Percentiles rank a stretch among this genome's conserved stretches.
These are phyloP conservation scores for Petunia secreta DNA, from an alignment of 257 asterid species.

Conservation along the genomic window DNA sequence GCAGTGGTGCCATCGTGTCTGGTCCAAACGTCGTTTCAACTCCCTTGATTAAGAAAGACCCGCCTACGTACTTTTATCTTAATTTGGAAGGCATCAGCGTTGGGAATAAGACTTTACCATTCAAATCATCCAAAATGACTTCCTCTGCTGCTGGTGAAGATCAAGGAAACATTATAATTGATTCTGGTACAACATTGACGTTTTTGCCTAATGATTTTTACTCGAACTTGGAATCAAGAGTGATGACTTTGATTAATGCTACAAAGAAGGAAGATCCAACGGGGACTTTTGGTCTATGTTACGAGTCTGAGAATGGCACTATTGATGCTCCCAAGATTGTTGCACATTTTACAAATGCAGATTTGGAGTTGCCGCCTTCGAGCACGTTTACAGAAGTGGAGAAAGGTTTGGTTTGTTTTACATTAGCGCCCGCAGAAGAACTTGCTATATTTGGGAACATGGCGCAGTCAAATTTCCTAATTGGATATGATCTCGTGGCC, in stretches of 20 bases:
- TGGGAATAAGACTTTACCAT: conserved; percentile 22
- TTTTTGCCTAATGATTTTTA: conserved; percentile 29
- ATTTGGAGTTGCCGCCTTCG: conserved; percentile 18
- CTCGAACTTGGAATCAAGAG: not conserved
- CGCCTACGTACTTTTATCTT: not conserved
- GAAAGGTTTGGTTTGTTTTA: conserved; percentile 12
- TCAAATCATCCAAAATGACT: not conserved
- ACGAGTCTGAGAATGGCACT: not conserved
- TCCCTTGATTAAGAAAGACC: not conserved
- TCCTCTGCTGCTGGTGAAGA: not conserved
- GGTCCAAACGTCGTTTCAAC: conserved; percentile 24
- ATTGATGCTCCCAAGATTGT: not conserved
- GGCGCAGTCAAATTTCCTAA: conserved; percentile 47
- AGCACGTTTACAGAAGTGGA: not conserved
- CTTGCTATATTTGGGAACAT: conserved; percentile 52
- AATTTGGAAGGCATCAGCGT: conserved; percentile 26
- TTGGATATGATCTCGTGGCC: conserved; percentile 49
- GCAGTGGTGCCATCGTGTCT: conserved; percentile 18
- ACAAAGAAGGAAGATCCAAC: not conserved
- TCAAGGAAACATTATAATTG: conserved; percentile 48
- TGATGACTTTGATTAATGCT: not conserved
- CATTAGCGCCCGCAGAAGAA: not conserved
- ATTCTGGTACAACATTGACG: conserved; percentile 49
- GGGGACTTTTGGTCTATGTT: not conserved
- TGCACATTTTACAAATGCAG: conserved; percentile 28